A percentile compares a stretch with the other conserved stretches of the same genome.
Conservation (phyloP, 108 stramenopile genomes). For the Discostella stelligeroides region DNA sequence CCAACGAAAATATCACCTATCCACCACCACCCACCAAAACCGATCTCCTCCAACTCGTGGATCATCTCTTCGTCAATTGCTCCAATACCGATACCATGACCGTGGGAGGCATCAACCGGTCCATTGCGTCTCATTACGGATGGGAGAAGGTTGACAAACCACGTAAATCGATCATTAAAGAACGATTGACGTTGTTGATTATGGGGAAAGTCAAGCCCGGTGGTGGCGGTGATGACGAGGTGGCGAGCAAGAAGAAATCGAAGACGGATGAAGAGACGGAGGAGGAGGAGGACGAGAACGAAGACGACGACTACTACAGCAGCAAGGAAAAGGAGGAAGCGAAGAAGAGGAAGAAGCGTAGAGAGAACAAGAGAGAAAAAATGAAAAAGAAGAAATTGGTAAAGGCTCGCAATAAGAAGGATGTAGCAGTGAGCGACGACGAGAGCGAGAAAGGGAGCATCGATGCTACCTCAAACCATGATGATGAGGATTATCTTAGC, state of each 20-base stretch:
- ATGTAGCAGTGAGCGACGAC: constrained; percentile 10
- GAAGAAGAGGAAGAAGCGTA: constrained; percentile 1
- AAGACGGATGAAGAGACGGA: neutral
- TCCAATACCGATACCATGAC: constrained; percentile 44
- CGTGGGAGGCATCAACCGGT: constrained; percentile 35
- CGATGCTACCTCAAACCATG: neutral
- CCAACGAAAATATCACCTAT: neutral
- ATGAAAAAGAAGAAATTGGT: neutral
- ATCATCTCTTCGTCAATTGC: constrained; percentile 11
- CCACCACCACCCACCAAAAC: constrained; percentile 4
- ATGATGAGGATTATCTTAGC: constrained; percentile 10
- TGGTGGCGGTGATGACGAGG: neutral
- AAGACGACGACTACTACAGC: constrained; percentile 22
- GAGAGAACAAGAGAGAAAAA: constrained; percentile 1
- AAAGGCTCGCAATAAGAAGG: neutral
- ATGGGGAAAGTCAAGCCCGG: constrained; percentile 7
- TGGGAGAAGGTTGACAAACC: constrained; percentile 24
- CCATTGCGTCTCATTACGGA: constrained; percentile 26
- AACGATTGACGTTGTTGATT: constrained; percentile 28
- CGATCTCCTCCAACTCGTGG: constrained; percentile 20
- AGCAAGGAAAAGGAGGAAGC: neutral
- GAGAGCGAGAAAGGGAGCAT: constrained; percentile 1
- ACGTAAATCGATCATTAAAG: constrained; percentile 31
- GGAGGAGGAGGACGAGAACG: constrained; percentile 3
- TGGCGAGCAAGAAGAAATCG: neutral